phyloP scores from a whole-genome alignment of 805 yeast species.

The Saccharomycopsis fodiens region DNA sequence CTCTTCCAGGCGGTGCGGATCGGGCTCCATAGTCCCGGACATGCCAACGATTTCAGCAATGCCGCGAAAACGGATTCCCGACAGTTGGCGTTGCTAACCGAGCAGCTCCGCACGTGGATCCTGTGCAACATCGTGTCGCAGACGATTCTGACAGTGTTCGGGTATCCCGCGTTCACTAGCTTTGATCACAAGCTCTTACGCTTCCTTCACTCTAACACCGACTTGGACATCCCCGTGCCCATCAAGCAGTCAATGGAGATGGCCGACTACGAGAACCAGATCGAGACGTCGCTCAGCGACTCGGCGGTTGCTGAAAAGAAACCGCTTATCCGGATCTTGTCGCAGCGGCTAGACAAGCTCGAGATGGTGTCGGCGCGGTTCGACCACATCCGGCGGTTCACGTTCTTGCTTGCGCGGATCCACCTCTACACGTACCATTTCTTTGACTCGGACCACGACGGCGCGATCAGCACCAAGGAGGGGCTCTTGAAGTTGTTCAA shows the following conservation, averaged over 20 bases:
- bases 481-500: constrained; percentile 75
- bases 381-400: constrained; percentile 66
- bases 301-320: constrained; percentile 66
- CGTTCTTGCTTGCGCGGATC: constrained; percentile 66
- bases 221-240: constrained; percentile 42
- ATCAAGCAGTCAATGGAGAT: constrained; percentile 74
- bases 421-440: constrained; percentile 79
- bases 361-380: constrained; percentile 50
- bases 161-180: constrained; percentile 88
- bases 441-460: constrained; percentile 39
- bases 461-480: constrained; percentile 50
- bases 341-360: constrained; percentile 67
- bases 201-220: constrained; percentile 29
- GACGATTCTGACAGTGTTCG: constrained; percentile 83
- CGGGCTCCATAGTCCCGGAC: constrained; percentile 81
- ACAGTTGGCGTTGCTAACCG: constrained; percentile 45
- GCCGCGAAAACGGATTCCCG: constrained; percentile 29
- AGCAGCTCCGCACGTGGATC: constrained; percentile 89
- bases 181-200: constrained; percentile 63
- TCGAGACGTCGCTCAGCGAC: constrained; percentile 66
- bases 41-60: constrained; percentile 43
- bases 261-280: constrained; percentile 79
- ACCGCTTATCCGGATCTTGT: constrained; percentile 64
- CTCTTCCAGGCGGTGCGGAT: constrained; percentile 87
- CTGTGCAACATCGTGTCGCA: constrained; percentile 87